phyloP scores from a whole-genome alignment of 73 alveolate species.

The Vitrella brassicaformis region DNA sequence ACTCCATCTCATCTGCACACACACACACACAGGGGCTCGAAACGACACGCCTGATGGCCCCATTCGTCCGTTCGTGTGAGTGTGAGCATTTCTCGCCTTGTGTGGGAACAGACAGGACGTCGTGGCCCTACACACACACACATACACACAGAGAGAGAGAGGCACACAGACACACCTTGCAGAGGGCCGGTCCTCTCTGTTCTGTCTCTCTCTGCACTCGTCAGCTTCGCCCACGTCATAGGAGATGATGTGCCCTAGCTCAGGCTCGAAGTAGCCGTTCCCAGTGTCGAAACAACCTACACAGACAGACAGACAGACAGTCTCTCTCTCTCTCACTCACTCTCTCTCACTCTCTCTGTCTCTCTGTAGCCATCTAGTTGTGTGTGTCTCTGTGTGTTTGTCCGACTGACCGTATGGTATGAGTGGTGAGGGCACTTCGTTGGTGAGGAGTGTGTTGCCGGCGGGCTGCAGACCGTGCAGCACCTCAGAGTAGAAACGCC shows the following conservation, averaged over 20 bases:
- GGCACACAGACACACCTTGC: background rate
- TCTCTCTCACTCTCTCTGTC: background rate
- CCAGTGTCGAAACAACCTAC: slow-evolving; percentile 32
- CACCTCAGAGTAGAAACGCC: slow-evolving; percentile 70
- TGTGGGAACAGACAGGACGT: background rate
- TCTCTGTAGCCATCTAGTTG: background rate
- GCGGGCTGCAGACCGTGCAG: slow-evolving; percentile 67
- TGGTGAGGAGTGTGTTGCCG: slow-evolving; percentile 58
- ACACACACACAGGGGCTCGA: no score
- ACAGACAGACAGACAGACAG: background rate
- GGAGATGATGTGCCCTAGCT: background rate
- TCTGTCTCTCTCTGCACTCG: background rate
- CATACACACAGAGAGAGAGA: background rate
- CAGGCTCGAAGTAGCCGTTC: slow-evolving; percentile 77
- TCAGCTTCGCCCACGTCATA: background rate
- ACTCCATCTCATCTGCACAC: background rate
- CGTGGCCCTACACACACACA: background rate
- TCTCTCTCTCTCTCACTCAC: background rate
- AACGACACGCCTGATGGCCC: no score
- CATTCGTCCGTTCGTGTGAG: no score
- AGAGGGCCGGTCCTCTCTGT: no score
- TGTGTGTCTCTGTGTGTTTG: background rate
- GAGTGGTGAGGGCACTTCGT: slow-evolving; percentile 50
- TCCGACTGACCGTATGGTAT: slow-evolving; percentile 78
- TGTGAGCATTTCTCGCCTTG: no score